Evolutionary conservation across 306 rosid species (phyloP).

Genomic region (Adenanthera pavonina): DNA sequence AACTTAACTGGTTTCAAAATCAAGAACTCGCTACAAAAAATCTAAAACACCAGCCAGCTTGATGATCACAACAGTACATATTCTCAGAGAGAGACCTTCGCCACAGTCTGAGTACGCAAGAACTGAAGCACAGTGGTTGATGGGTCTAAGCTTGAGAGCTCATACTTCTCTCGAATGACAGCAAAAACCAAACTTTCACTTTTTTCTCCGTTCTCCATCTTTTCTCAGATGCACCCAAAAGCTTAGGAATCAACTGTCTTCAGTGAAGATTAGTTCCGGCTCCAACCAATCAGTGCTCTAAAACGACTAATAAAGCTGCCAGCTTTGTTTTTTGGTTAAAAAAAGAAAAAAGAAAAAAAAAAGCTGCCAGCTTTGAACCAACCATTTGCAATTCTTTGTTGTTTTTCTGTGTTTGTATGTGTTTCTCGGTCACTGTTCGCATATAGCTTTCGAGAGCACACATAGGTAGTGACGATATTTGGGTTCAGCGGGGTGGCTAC

Average conservation of each 20-base stretch:
- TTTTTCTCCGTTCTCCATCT: slow-evolving; percentile 43
- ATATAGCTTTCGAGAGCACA: too few relatives aligned
- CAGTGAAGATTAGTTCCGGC: neutral
- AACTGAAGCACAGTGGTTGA: slow-evolving; percentile 62
- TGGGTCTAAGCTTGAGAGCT: slow-evolving; percentile 52
- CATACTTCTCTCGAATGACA: slow-evolving; percentile 57
- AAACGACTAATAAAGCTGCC: neutral
- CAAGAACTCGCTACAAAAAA: neutral
- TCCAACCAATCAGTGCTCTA: neutral
- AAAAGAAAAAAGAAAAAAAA: too few relatives aligned
- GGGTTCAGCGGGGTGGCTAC: too few relatives aligned
- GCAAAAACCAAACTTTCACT: slow-evolving; percentile 47
- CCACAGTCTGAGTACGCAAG: slow-evolving; percentile 66
- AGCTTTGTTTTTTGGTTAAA: too few relatives aligned
- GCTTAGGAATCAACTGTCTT: neutral
- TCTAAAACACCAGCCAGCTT: neutral
- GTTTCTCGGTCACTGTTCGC: too few relatives aligned
- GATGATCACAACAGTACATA: neutral
- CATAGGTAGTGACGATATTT: too few relatives aligned
- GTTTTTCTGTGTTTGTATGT: too few relatives aligned
- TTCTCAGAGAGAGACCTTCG: slow-evolving; percentile 56
- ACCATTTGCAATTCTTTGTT: too few relatives aligned
- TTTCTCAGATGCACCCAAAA: neutral
- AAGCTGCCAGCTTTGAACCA: too few relatives aligned
- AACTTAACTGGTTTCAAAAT: neutral